Evolutionary conservation across 495 filamentous ascomycete genomes (phyloP).

Genomic region (Talaromyces liani): DNA sequence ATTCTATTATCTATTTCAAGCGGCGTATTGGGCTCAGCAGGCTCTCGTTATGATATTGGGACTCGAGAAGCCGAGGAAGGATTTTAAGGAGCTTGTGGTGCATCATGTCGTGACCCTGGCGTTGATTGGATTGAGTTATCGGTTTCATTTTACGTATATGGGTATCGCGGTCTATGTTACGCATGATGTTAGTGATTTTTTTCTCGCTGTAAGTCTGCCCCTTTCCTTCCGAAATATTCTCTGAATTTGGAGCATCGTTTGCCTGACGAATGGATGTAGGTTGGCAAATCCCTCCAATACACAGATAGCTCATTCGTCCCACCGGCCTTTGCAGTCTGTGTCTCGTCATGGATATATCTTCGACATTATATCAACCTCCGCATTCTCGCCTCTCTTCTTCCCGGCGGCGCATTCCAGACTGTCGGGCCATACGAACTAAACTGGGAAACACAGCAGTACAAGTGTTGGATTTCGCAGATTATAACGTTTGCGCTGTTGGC

Average conservation of each 20-base stretch:
- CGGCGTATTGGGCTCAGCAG: constrained; percentile 88
- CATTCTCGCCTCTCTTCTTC: constrained; percentile 69
- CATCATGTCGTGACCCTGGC: constrained; percentile 82
- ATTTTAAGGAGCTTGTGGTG: constrained; percentile 78
- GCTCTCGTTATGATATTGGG: constrained; percentile 72
- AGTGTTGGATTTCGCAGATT: constrained; percentile 57
- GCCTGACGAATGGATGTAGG: constrained; percentile 31
- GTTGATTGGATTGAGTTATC: constrained; percentile 75
- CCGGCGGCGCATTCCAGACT: constrained; percentile 57
- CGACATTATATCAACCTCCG: constrained; percentile 80
- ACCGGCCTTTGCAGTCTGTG: constrained; percentile 72
- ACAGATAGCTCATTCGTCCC: constrained; percentile 59
- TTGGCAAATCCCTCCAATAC: constrained; percentile 85
- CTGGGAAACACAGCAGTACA: constrained; percentile 70
- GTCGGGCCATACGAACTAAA: constrained; percentile 74
- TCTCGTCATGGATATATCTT: constrained; percentile 74
- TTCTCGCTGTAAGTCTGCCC: constrained; percentile 67
- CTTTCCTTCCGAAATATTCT: neutral
- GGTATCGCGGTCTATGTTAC: constrained; percentile 86
- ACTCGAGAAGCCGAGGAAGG: constrained; percentile 82
- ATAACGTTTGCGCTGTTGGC: constrained; percentile 59
- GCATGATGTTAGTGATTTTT: constrained; percentile 88
- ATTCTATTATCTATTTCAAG: constrained; percentile 87
- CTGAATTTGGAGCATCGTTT: neutral
- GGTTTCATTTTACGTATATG: constrained; percentile 92